Evolutionary conservation across 768 basidiomycete genomes (phyloP).

Genomic region (Pleurotus ostreatus): DNA sequence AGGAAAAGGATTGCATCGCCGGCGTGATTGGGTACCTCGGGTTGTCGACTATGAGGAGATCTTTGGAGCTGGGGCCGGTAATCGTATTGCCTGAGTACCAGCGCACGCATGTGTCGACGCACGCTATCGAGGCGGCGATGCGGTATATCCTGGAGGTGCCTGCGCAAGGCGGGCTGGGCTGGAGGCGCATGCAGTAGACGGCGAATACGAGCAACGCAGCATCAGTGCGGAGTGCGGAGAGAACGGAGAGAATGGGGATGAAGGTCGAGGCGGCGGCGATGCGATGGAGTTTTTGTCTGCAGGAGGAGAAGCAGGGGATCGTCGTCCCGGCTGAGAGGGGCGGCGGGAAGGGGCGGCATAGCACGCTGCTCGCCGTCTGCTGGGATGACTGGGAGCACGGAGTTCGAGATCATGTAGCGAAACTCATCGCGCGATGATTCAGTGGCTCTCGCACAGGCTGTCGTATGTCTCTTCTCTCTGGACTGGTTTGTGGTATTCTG

Average conservation of each 20-base stretch:
- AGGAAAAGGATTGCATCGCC: conserved; percentile 31
- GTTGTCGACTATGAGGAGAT: neutral
- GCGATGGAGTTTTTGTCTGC: conserved; percentile 43
- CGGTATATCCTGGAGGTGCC: conserved; percentile 18
- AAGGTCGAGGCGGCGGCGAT: conserved; percentile 30
- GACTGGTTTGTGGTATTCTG: neutral
- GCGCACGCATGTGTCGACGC: conserved; percentile 36
- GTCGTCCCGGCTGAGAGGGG: conserved; percentile 22
- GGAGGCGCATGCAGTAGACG: conserved; percentile 47
- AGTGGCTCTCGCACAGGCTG: conserved; percentile 50
- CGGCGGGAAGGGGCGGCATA: conserved; percentile 33
- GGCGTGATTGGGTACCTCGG: conserved; percentile 41
- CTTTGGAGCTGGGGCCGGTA: conserved; percentile 33
- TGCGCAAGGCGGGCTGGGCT: conserved; percentile 30
- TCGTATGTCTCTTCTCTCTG: conserved; percentile 43
- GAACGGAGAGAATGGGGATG: conserved; percentile 35
- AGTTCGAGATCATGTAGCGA: conserved; percentile 23
- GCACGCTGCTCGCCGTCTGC: conserved; percentile 31
- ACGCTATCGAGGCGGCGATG: conserved; percentile 29
- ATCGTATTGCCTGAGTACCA: conserved; percentile 38
- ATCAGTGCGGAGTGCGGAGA: conserved; percentile 34
- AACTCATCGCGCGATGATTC: conserved; percentile 37
- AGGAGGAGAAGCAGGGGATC: conserved; percentile 25
- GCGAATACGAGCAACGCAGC: conserved; percentile 32
- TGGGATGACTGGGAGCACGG: conserved; percentile 49